A percentile compares a stretch with the other conserved stretches of the same genome.
Evolutionary conservation across 2,329 filamentous ascomycete genomes (phyloP).

Genomic region (Claviceps spartinae): DNA sequence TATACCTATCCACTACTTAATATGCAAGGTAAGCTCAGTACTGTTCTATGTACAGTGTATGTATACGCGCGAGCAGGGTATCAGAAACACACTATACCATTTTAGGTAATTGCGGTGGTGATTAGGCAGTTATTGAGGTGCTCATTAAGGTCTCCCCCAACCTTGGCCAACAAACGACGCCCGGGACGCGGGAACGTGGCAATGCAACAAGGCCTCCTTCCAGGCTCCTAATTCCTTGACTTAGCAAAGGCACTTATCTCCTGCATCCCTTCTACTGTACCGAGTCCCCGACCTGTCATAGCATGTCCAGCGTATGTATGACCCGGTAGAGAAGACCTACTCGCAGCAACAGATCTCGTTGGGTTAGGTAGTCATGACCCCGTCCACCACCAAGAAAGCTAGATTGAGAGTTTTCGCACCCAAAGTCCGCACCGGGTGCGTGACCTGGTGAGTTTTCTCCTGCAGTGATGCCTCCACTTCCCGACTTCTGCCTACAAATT

Average conservation of each 20-base stretch:
- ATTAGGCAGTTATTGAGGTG: too few relatives aligned
- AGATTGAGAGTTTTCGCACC: conserved; percentile 2
- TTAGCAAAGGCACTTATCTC: background rate
- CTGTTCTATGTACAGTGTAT: too few relatives aligned
- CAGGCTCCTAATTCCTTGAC: background rate
- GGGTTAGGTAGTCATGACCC: background rate
- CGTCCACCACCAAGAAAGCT: background rate
- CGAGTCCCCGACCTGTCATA: background rate
- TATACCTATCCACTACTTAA: too few relatives aligned
- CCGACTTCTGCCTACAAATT: background rate
- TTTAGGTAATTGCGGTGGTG: too few relatives aligned
- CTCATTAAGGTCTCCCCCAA: too few relatives aligned
- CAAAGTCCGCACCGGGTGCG: conserved; percentile 3
- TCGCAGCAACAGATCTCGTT: background rate
- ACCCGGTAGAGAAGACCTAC: background rate
- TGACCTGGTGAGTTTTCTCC: conserved; percentile 1
- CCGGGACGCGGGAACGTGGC: background rate
- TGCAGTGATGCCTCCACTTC: background rate
- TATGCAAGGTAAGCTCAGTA: too few relatives aligned
- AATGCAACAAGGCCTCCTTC: background rate
- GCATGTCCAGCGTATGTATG: background rate
- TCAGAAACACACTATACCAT: too few relatives aligned
- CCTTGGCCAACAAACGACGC: background rate
- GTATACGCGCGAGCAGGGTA: too few relatives aligned
- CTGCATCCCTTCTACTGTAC: background rate